Base-by-base conservation (phyloP, 495 filamentous ascomycete species). In the Aspergillus haitiensis region DNA sequence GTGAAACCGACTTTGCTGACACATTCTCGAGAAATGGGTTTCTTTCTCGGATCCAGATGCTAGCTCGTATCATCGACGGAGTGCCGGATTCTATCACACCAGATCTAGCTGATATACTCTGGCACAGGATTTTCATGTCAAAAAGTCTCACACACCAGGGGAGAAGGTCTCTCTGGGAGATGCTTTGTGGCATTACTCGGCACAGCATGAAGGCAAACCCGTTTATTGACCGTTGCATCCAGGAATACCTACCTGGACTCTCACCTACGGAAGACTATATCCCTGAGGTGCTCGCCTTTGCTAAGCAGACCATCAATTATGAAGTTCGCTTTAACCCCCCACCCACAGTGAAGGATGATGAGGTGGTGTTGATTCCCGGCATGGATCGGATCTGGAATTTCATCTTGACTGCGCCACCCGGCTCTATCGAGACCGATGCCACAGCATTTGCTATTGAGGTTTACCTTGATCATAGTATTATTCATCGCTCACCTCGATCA, bases 371-470 rank as follows among this genome's bases (percentile, higher is more conserved):
- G 12, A 79, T 88, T 52, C 76, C 81, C 15, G 88, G 87, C 8
- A 79, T 90, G 51, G 90, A 94, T 53, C 81, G 90, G 44, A 77
- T 97, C 49, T 98, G 93, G 93, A 84, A 82, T 13, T 85, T 96
- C 66, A 86, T 93, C 15, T 68, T 97, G 49, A 85, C 81, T 16
- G 86, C 90, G 11, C 85, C 84, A 4, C 75, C 80, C n/a, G 80
- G 82, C 46, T 86, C 83, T 0, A 86, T 95, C 49, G 91, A 91
- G 61, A 73, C 79, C 6, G 72, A 81, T 46, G 87, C 89, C 4
- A 93, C 88, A 27, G 75, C 77, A 36, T 81, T 84, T 16, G 82
- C 96, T 8, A 90, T 92, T 36, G 78, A 86, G 33, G 78, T 89
- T n/a, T 96, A 93, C 63, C 70, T 97, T 12, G 85, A 88, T 53